phyloP scores from a whole-genome alignment of 306 rosid genomes.

The Adenanthera pavonina region DNA sequence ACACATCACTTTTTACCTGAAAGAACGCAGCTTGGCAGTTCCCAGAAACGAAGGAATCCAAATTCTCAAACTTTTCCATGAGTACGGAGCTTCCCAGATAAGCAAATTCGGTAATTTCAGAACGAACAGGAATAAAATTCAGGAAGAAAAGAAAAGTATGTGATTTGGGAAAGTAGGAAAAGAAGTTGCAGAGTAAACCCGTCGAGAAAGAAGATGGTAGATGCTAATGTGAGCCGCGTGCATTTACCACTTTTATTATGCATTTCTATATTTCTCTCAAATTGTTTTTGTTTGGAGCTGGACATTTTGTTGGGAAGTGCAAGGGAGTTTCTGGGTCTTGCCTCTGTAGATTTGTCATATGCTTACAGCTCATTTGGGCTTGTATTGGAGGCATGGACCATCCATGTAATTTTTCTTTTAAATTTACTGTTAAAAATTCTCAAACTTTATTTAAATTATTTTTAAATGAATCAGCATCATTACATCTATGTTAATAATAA shows the following conservation, averaged over 20 bases:
- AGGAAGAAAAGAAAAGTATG: not conserved
- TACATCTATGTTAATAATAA: too few species aligned
- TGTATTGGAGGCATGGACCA: not conserved
- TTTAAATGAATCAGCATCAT: too few species aligned
- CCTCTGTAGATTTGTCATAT: not conserved
- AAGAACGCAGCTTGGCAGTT: slow-evolving; percentile 6
- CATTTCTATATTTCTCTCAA: not conserved
- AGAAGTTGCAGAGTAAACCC: slow-evolving; percentile 34
- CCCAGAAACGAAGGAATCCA: slow-evolving; percentile 1
- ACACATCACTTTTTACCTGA: slow-evolving; percentile 34
- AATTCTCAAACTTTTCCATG: not conserved
- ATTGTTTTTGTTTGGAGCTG: not conserved
- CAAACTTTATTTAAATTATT: too few species aligned
- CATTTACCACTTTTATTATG: not conserved
- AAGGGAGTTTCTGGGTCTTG: not conserved
- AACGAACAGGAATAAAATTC: not conserved
- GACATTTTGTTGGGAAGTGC: not conserved
- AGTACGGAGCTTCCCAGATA: not conserved
- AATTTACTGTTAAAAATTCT: too few species aligned
- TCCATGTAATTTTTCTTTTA: not conserved
- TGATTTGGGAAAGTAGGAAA: slow-evolving; percentile 32
- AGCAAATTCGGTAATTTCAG: not conserved
- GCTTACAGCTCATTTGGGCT: not conserved
- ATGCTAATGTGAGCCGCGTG: slow-evolving; percentile 43
- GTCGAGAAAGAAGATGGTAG: slow-evolving; percentile 11